Evolutionary conservation across 495 filamentous ascomycete genomes (phyloP).

Genomic region (Cetradonia linearis): DNA sequence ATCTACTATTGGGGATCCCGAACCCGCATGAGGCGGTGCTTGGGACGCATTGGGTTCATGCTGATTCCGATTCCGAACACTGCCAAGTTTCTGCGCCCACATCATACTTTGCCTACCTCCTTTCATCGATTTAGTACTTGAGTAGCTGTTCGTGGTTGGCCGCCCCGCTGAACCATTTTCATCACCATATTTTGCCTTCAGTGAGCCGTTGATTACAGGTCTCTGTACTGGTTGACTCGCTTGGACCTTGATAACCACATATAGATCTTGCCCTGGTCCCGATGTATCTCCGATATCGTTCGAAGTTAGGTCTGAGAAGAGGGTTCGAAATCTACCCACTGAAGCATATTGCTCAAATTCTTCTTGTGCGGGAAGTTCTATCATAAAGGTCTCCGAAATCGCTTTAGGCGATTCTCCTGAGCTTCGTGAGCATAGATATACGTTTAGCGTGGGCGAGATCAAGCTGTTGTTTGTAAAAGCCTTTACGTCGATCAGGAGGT

Average conservation of each 20-base stretch:
- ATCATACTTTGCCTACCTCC: conserved; percentile 71
- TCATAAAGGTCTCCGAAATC: conserved; percentile 70
- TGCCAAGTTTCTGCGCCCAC: conserved; percentile 44
- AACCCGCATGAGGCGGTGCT: background rate
- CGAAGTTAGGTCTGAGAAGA: conserved; percentile 76
- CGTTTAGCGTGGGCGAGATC: conserved; percentile 61
- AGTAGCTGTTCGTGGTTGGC: conserved; percentile 21
- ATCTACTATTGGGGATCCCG: conserved; percentile 3
- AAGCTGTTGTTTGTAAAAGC: conserved; percentile 62
- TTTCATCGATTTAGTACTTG: conserved; percentile 34
- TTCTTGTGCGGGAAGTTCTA: conserved; percentile 68
- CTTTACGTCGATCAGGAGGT: conserved; percentile 76
- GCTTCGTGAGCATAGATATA: conserved; percentile 67
- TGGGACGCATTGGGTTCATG: conserved; percentile 25
- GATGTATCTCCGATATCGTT: conserved; percentile 74
- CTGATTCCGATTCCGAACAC: conserved; percentile 28
- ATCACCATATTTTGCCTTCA: conserved; percentile 33
- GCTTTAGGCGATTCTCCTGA: conserved; percentile 50
- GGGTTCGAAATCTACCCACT: conserved; percentile 59
- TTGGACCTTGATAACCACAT: conserved; percentile 73
- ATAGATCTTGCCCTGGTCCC: conserved; percentile 56
- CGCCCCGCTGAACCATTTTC: conserved; percentile 30
- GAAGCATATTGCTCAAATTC: conserved; percentile 41
- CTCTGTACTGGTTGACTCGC: conserved; percentile 44
- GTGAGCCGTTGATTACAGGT: conserved; percentile 25